Conservation (phyloP, 2,329 filamentous ascomycete species). For the Fusarium sterilihyphosum region DNA sequence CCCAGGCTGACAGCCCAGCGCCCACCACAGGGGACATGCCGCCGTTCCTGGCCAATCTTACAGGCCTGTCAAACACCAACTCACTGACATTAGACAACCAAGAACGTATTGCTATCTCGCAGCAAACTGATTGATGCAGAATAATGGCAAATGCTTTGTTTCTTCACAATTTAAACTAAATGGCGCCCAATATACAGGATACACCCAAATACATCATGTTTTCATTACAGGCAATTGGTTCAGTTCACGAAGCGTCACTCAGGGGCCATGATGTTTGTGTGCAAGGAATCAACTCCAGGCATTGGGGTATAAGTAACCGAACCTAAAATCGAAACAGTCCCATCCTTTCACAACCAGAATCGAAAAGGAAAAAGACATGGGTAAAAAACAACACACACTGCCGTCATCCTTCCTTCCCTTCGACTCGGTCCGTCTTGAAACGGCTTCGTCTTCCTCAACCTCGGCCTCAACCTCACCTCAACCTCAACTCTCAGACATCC, state of each 20-base stretch:
- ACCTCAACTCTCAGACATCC: background rate
- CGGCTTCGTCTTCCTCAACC: conserved; percentile 17
- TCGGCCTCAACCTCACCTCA: background rate
- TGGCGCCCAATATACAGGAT: background rate
- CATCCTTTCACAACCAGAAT: conserved; percentile 23
- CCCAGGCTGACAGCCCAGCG: background rate
- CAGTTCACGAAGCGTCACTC: background rate
- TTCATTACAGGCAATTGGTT: background rate
- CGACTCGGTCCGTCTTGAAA: conserved; percentile 24
- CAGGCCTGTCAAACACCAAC: background rate
- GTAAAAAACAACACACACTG: conserved; percentile 30
- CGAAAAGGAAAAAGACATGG: conserved; percentile 18
- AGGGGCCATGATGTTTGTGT: background rate
- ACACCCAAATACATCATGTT: background rate
- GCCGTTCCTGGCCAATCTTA: background rate
- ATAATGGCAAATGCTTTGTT: background rate
- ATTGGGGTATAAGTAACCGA: conserved; percentile 45
- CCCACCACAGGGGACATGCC: background rate
- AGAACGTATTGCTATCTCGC: background rate
- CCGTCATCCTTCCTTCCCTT: conserved; percentile 25
- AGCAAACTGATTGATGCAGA: background rate
- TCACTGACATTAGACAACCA: background rate
- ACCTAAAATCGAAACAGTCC: conserved; percentile 41
- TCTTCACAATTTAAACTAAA: background rate
- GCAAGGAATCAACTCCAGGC: conserved; percentile 42